phyloP scores from a whole-genome alignment of 306 rosid species.

The Cucumis cinereus region DNA sequence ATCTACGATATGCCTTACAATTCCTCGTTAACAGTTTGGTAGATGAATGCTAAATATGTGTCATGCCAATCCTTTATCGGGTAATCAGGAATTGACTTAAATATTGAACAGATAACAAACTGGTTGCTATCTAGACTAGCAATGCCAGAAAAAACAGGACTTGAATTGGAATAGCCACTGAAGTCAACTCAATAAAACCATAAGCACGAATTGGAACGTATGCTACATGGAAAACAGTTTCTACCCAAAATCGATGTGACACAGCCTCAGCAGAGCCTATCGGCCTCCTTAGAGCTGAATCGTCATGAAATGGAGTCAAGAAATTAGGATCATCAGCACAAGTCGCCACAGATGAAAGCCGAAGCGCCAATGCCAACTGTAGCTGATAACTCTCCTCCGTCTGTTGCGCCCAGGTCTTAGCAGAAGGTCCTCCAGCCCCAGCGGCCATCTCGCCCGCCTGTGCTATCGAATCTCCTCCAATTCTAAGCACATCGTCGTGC shows the following conservation, averaged over 20 bases:
- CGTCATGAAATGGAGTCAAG: conserved; percentile 61
- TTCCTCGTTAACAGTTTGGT: background rate
- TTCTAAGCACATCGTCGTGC: conserved; percentile 41
- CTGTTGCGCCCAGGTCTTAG: conserved; percentile 99
- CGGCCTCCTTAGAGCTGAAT: conserved; percentile 24
- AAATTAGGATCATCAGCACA: conserved; percentile 92
- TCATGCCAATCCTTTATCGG: background rate
- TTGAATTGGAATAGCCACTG: background rate
- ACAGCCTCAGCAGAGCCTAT: conserved; percentile 42
- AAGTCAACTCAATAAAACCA: conserved; percentile 1
- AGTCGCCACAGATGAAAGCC: conserved; percentile 78
- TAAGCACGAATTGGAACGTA: background rate
- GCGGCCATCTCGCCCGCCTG: conserved; percentile 29
- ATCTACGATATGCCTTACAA: background rate
- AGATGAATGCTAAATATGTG: background rate
- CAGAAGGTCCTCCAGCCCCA: conserved; percentile 33
- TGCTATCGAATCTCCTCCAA: conserved; percentile 35
- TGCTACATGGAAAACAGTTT: background rate
- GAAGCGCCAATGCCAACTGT: conserved; percentile 78
- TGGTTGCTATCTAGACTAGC: background rate
- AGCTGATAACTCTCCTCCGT: conserved; percentile 98
- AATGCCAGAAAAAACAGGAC: background rate
- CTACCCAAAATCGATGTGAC: conserved; percentile 92
- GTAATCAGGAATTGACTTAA: background rate
- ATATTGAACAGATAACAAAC: background rate